A percentile compares a stretch with the other conserved stretches of the same genome.
Evolutionary conservation across 768 basidiomycete genomes (phyloP).

Genomic region (Leccinum boreale): DNA sequence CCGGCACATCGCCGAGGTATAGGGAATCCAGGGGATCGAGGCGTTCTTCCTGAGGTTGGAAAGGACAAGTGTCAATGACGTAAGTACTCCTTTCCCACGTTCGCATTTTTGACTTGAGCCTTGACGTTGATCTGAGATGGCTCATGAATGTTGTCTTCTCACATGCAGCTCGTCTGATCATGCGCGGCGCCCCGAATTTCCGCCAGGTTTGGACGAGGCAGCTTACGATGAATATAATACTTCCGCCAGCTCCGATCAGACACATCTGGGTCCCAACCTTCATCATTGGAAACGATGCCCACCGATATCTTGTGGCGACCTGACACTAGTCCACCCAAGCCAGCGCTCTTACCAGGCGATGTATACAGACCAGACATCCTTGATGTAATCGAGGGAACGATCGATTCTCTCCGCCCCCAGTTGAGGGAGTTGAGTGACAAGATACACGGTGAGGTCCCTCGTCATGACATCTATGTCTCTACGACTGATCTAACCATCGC

Average conservation of each 20-base stretch:
- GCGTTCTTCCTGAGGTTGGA: too few relatives aligned
- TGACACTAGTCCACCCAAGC: slow-evolving; percentile 20
- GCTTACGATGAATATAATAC: not conserved
- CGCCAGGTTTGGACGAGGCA: not conserved
- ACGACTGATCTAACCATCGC: slow-evolving; percentile 1
- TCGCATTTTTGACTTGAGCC: too few relatives aligned
- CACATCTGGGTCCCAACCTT: not conserved
- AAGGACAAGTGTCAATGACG: too few relatives aligned
- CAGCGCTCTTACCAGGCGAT: slow-evolving; percentile 24
- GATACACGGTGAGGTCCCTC: slow-evolving; percentile 53
- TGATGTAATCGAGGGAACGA: slow-evolving; percentile 53
- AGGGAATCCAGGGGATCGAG: too few relatives aligned
- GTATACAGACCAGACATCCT: slow-evolving; percentile 60
- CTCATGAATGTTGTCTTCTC: too few relatives aligned
- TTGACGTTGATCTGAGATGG: too few relatives aligned
- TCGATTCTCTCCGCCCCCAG: slow-evolving; percentile 52
- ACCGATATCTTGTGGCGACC: slow-evolving; percentile 41
- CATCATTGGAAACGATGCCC: slow-evolving; percentile 12
- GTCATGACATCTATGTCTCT: not conserved
- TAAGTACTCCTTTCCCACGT: not conserved
- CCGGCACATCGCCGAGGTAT: not conserved
- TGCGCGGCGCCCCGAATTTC: not conserved
- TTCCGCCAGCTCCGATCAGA: not conserved
- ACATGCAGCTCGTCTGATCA: not conserved
- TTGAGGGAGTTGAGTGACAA: slow-evolving; percentile 64